Percentiles rank a stretch among this genome's conserved stretches.
These are phyloP conservation scores for Picochlorum sp. DNA, from an alignment of 139 green algal genomes.

Conservation along the genomic window DNA sequence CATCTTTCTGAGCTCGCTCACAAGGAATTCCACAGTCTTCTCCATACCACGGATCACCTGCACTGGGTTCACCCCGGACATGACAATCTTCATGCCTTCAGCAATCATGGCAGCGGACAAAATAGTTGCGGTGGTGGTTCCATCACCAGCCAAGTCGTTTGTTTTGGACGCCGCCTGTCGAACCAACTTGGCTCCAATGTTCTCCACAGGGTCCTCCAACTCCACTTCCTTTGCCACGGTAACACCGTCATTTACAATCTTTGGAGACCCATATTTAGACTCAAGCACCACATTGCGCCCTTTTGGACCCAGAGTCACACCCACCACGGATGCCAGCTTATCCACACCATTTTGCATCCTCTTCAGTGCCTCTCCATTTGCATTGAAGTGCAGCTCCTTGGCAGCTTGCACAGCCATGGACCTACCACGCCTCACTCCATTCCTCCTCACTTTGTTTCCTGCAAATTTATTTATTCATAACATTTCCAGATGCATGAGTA, in stretches of 20 bases:
- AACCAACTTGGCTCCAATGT: constrained; percentile 98
- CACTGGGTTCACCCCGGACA: constrained; percentile 88
- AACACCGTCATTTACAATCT: constrained; percentile 99
- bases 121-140: constrained; percentile 97
- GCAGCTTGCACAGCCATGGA: constrained; percentile 36
- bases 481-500: neutral
- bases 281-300: constrained; percentile 98
- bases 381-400: constrained; percentile 99
- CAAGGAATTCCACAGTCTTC: constrained; percentile 68
- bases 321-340: constrained; percentile 96
- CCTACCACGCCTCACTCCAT: neutral
- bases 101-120: constrained; percentile 94
- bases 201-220: constrained; percentile 97
- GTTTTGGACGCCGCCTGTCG: constrained; percentile 77
- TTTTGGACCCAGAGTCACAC: constrained; percentile 99
- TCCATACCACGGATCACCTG: constrained; percentile 89
- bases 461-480: constrained; percentile 12
- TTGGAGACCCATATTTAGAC: constrained; percentile 96
- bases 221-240: constrained; percentile 92
- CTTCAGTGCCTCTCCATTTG: constrained; percentile 92
- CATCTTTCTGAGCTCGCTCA: constrained; percentile 69
- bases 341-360: constrained; percentile 90
- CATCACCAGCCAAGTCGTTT: constrained; percentile 96
- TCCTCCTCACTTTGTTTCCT: too few species aligned
- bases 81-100: constrained; percentile 93